Conservation (phyloP, 2,329 filamentous ascomycete species). For the Hypoxylon sp. region DNA sequence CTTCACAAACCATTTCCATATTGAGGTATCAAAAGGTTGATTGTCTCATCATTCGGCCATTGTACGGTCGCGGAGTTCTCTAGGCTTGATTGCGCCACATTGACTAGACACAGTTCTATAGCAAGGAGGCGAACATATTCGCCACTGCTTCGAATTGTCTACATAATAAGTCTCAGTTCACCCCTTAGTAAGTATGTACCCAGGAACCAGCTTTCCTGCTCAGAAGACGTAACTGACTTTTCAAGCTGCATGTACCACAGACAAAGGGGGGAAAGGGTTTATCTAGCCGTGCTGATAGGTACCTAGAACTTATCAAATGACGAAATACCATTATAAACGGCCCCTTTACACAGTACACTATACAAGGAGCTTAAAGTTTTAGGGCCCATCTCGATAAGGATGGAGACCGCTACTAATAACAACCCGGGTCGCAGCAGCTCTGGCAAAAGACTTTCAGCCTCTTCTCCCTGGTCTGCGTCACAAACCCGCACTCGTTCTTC, state of each 20-base stretch:
- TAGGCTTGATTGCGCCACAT: slow-evolving; percentile 18
- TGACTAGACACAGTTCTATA: slow-evolving; percentile 14
- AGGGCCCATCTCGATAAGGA: slow-evolving; percentile 14
- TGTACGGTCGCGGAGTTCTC: slow-evolving; percentile 15
- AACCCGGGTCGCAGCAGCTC: slow-evolving; percentile 35
- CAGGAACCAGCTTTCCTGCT: background rate
- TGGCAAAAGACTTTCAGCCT: slow-evolving; percentile 40
- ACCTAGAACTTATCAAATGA: slow-evolving; percentile 31
- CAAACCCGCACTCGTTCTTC: slow-evolving; percentile 59
- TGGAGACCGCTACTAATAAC: slow-evolving; percentile 34
- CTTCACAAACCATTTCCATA: slow-evolving; percentile 8
- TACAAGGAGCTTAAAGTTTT: slow-evolving; percentile 24
- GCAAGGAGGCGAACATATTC: slow-evolving; percentile 22
- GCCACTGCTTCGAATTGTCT: slow-evolving; percentile 24
- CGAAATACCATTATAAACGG: slow-evolving; percentile 27
- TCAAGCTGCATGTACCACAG: slow-evolving; percentile 1
- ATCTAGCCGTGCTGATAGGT: slow-evolving; percentile 20
- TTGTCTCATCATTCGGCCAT: background rate
- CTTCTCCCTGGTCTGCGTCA: slow-evolving; percentile 44
- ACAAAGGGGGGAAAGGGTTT: slow-evolving; percentile 21
- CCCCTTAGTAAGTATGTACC: slow-evolving; percentile 1
- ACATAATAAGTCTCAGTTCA: slow-evolving; percentile 5
- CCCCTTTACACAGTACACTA: slow-evolving; percentile 15
- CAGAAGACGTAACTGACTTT: slow-evolving; percentile 13
- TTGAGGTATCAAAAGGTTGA: slow-evolving; percentile 4